Evolutionary conservation across 2,329 filamentous ascomycete species (phyloP).

Genomic region (Scedosporium aurantiacum): DNA sequence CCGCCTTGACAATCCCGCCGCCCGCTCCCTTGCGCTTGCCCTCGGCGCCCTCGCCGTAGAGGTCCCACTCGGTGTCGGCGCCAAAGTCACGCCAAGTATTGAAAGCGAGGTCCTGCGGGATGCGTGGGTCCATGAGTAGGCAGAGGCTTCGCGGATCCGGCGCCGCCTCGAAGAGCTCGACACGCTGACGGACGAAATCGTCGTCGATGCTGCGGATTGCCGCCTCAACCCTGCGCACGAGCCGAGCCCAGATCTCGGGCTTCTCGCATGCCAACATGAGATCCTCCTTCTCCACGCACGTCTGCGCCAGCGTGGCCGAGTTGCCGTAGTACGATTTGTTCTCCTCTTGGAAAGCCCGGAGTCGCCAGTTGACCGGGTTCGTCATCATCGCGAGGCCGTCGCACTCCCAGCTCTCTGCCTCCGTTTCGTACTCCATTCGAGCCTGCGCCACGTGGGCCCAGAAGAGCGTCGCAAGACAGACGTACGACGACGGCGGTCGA

Average conservation of each 20-base stretch:
- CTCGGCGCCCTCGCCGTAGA: constrained; percentile 11
- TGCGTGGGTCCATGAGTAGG: constrained; percentile 28
- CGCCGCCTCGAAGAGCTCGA: constrained; percentile 23
- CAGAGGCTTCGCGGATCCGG: constrained; percentile 29
- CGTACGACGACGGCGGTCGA: constrained; percentile 24
- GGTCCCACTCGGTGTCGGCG: constrained; percentile 25
- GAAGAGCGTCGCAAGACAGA: constrained; percentile 26
- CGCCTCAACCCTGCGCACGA: constrained; percentile 19
- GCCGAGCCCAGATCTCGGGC: constrained; percentile 15
- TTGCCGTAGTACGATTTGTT: constrained; percentile 28
- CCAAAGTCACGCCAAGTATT: constrained; percentile 35
- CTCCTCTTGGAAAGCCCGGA: constrained; percentile 20
- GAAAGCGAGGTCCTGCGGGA: constrained; percentile 27
- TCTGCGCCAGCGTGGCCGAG: constrained; percentile 27
- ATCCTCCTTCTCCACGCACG: constrained; percentile 14
- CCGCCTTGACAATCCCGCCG: constrained; percentile 11
- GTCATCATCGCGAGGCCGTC: constrained; percentile 18
- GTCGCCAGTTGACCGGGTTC: constrained; percentile 31
- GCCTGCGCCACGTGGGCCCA: constrained; percentile 28
- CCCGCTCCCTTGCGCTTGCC: background rate
- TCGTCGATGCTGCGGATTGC: constrained; percentile 24
- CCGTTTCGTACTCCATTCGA: constrained; percentile 14
- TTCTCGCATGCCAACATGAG: constrained; percentile 14
- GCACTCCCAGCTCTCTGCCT: constrained; percentile 4
- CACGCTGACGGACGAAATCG: constrained; percentile 24